phyloP scores from a whole-genome alignment of 1,284 basidiomycete genomes.

The Pseudozyma sp. region DNA sequence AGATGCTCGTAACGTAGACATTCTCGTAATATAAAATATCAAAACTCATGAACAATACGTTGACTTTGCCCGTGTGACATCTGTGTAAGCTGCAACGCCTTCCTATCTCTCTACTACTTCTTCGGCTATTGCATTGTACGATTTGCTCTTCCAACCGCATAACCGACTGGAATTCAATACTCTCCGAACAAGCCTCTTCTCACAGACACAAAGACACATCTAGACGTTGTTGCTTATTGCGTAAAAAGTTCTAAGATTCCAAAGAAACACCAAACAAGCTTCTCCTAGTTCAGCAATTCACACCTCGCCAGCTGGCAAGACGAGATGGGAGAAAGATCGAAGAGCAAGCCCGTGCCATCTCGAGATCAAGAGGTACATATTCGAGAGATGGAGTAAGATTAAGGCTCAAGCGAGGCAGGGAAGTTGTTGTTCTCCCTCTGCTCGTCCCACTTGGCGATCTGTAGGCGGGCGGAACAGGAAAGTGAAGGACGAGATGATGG shows the following conservation, averaged over 20 bases:
- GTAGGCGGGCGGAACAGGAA: background rate
- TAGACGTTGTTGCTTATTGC: background rate
- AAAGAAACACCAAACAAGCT: slow-evolving; percentile 3
- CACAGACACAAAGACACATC: background rate
- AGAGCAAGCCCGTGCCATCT: background rate
- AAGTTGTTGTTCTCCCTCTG: slow-evolving; percentile 66
- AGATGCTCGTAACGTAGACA: too few species aligned
- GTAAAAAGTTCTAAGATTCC: slow-evolving; percentile 12
- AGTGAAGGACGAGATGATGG: background rate
- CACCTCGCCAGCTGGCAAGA: background rate
- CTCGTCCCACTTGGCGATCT: slow-evolving; percentile 68
- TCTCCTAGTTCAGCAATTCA: too few species aligned
- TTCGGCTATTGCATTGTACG: background rate
- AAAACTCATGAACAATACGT: too few species aligned
- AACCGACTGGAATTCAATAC: too few species aligned
- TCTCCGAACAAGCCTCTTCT: background rate
- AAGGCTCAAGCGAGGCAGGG: slow-evolving; percentile 66
- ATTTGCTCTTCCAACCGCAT: background rate
- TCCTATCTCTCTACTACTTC: background rate
- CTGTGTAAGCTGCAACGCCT: too few species aligned
- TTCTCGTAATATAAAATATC: too few species aligned
- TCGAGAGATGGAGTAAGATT: slow-evolving; percentile 8
- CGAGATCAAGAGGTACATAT: slow-evolving; percentile 2
- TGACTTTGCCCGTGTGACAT: too few species aligned
- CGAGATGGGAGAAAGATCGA: background rate